These are phyloP conservation scores for Phytophthora aleatoria DNA, from an alignment of 352 stramenopile species.

Conservation along the genomic window DNA sequence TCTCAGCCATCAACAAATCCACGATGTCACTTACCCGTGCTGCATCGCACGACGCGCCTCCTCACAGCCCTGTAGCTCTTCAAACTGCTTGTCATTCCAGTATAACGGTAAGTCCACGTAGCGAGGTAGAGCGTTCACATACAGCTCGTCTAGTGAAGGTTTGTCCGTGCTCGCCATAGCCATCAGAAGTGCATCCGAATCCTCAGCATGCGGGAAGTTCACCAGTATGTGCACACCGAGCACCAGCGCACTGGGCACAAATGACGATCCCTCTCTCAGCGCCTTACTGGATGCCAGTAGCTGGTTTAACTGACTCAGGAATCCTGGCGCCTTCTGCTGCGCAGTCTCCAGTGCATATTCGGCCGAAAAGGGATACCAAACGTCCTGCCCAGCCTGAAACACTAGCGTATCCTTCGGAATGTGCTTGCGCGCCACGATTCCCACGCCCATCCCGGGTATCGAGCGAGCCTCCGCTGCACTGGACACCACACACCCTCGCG, in stretches of 20 bases:
- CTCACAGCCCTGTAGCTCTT: constrained; percentile 65
- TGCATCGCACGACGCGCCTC: constrained; percentile 64
- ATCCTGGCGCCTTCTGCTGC: constrained; percentile 63
- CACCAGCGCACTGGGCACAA: constrained; percentile 70
- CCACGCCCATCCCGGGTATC: constrained; percentile 66
- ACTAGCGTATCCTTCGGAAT: constrained; percentile 69
- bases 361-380: constrained; percentile 81
- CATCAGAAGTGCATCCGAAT: constrained; percentile 24
- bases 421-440: constrained; percentile 53
- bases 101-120: constrained; percentile 72
- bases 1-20: constrained; percentile 1
- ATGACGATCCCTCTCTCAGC: constrained; percentile 39
- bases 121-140: constrained; percentile 60
- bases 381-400: constrained; percentile 59
- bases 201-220: constrained; percentile 45
- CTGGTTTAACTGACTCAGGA: constrained; percentile 61
- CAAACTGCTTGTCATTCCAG: constrained; percentile 65
- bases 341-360: constrained; percentile 65
- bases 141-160: constrained; percentile 50
- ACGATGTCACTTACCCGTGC: constrained; percentile 47
- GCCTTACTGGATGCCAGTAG: constrained; percentile 43
- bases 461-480: constrained; percentile 52
- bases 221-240: constrained; percentile 73
- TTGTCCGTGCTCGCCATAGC: constrained; percentile 20
- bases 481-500: constrained; percentile 56